Conservation (phyloP, 306 rosid species). For the Inga leiocalycina region DNA sequence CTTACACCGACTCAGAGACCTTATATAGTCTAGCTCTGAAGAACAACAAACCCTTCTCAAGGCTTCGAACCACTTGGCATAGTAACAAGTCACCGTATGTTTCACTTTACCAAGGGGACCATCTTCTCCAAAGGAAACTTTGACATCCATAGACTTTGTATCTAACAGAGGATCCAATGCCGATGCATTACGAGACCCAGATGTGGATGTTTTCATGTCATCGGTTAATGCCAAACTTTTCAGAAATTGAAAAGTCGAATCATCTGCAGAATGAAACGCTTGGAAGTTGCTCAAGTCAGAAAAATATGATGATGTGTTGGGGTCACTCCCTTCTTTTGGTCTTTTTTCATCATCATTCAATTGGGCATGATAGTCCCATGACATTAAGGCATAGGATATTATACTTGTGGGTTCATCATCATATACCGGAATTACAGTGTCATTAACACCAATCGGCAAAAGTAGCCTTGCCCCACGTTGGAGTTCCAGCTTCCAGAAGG, state of each 20-base stretch:
- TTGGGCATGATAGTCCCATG: conserved; percentile 64
- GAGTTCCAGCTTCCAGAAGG: conserved; percentile 71
- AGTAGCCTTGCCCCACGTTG: conserved; percentile 79
- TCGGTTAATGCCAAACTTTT: conserved; percentile 67
- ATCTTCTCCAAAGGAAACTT: conserved; percentile 83
- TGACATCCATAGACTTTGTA: conserved; percentile 75
- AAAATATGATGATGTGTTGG: conserved; percentile 36
- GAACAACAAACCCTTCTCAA: conserved; percentile 86
- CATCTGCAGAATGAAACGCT: conserved; percentile 60
- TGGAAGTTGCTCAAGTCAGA: conserved; percentile 60
- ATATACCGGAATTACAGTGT: conserved; percentile 82
- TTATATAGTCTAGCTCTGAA: conserved; percentile 79
- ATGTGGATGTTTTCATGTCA: conserved; percentile 54
- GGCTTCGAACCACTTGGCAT: conserved; percentile 83
- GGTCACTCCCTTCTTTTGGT: conserved; percentile 54
- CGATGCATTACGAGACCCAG: conserved; percentile 68
- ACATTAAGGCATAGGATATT: conserved; percentile 75
- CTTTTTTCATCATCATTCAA: conserved; percentile 61
- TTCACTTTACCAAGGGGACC: conserved; percentile 76
- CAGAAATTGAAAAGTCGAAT: conserved; percentile 51
- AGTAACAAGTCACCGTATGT: conserved; percentile 76
- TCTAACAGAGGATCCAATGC: conserved; percentile 56
- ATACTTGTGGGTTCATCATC: conserved; percentile 94
- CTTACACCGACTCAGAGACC: conserved; percentile 96
- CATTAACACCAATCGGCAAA: conserved; percentile 73